Base-by-base conservation (phyloP, 2,329 filamentous ascomycete species). In the Colletotrichum brevisporum region DNA sequence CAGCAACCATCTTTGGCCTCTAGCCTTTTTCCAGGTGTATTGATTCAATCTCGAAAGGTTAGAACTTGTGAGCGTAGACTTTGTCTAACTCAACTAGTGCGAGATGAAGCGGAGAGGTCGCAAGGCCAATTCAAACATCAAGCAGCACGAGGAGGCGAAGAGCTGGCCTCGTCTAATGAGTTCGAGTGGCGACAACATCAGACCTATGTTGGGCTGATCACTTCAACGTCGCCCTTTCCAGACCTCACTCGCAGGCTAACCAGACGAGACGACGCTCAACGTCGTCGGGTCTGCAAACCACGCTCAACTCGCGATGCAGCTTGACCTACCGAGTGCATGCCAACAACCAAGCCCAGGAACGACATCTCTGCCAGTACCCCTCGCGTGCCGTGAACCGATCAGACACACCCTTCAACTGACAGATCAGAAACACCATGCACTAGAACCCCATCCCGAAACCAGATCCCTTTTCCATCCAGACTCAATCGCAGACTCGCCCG, bases 401-500 rank as follows among this genome's bases (percentile, higher is more conserved):
- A 36, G 31, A 36, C 31, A 36, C 31, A n/a, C 41, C 41, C 41
- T 43, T 15, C 41, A 43, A 43, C 41, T 43, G 12, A 16, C 41
- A 43, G 2, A 13, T 13, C 41, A 43, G 41, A 48, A 48, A 48
- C 45, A 24, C 45, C 45, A 18, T 18, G 45, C 45, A 48, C 45
- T n/a, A 21, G 9, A 9, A 16, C 16, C 18, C 4, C 9, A n/a
- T n/a, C 45, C 18, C 45, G n/a, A 21, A 18, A 48, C 16, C 43
- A 6, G 6, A 56, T 36, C 60, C 50, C 41, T 26, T 10, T 26
- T 24, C 39, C 51, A 18, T 62, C 51, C 18, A 21, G 8, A 45
- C 51, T n/a, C 26, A 18, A 5, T 16, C 36, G 60, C 60, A 50
- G 60, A 55, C 60, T 63, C 27, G 51, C 51, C 36, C 60, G 26